Percentiles rank a stretch among this genome's conserved stretches.
These are phyloP conservation scores for Emericellopsis atlantica DNA, from an alignment of 2,329 filamentous ascomycete species.

Conservation along the genomic window DNA sequence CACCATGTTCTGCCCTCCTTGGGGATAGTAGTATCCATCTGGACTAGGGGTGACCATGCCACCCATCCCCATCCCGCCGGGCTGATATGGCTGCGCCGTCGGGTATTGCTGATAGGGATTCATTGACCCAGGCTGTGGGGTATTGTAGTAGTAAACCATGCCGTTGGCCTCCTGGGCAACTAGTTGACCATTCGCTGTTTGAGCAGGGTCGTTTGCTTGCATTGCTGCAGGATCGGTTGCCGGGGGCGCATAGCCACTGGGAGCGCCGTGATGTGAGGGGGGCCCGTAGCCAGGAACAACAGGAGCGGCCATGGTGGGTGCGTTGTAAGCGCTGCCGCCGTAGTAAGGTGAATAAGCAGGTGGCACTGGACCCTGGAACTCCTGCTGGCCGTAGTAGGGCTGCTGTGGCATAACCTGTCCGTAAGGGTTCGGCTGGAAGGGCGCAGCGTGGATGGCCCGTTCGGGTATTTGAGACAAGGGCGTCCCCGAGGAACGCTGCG, in stretches of 20 bases:
- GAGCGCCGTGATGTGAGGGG: slow-evolving; percentile 32
- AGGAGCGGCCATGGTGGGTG: slow-evolving; percentile 12
- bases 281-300: slow-evolving; percentile 46
- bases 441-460: slow-evolving; percentile 77
- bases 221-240: slow-evolving; percentile 14
- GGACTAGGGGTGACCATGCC: slow-evolving; percentile 65
- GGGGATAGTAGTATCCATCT: slow-evolving; percentile 60
- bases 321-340: background rate
- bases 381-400: slow-evolving; percentile 43
- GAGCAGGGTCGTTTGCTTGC: slow-evolving; percentile 47
- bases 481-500: slow-evolving; percentile 61
- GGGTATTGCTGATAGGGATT: slow-evolving; percentile 34
- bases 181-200: slow-evolving; percentile 69
- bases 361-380: slow-evolving; percentile 22
- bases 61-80: slow-evolving; percentile 55
- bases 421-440: slow-evolving; percentile 70
- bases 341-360: slow-evolving; percentile 1
- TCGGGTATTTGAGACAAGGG: slow-evolving; percentile 88
- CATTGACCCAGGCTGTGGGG: slow-evolving; percentile 50
- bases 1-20: slow-evolving; percentile 39
- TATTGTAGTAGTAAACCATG: slow-evolving; percentile 91
- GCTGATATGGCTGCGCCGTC: slow-evolving; percentile 36
- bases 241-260: slow-evolving; percentile 26
- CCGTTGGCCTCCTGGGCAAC: slow-evolving; percentile 85
- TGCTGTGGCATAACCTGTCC: slow-evolving; percentile 28